Base-by-base conservation (phyloP, 2,329 filamentous ascomycete species). In the Nakataea oryzae region DNA sequence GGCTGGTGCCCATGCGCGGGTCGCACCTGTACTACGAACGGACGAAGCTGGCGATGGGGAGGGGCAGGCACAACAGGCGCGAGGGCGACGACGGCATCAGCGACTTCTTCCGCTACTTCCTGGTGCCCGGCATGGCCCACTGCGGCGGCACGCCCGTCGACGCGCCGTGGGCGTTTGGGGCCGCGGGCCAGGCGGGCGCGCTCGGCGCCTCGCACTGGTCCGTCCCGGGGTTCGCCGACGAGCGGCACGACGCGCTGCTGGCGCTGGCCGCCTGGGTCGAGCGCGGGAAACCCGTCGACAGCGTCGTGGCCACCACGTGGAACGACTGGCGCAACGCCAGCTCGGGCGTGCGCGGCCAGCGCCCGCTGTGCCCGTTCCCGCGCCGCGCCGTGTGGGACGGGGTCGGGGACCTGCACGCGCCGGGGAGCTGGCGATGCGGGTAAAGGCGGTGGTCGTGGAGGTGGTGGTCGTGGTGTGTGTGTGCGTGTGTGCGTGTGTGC, bases 21-120 rank as follows among this genome's bases (percentile, higher is more conserved):
- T 71, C 73, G 9, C 64, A 69, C 14, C 63, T 71, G 32, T 77
- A 74, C 65, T 74, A 72, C 60, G 60, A 70, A 30, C 67, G 66
- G 17, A 73, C 73, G 1, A 63, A 66, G 8, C 65, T 69, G 2
- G 75, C 73, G 0, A 77, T 81, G 73, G 70, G 68, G 2, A 41
- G 9, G 59, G 54, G 62, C 7, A 63, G 65, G 14, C 63, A 65
- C 8, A 61, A 64, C 30, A 55, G 64, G 17, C 84, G 81, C 65
- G 81, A 84, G 64, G 68, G 61, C 1, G 70, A 76, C 27, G 81
- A 83, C 63, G 80, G 81, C 1, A 70, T 81, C 1, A 65, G 70
- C 2, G 81, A 84, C 63, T 81, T 81, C 67, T 85, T 81, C 70
- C 68, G 74, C 3, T 74, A 81, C 65, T 83, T 83, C 67, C 69